Evolutionary conservation across 1,139 yeast species (phyloP).

Genomic region (Magnusiomyces tetraspermus): DNA sequence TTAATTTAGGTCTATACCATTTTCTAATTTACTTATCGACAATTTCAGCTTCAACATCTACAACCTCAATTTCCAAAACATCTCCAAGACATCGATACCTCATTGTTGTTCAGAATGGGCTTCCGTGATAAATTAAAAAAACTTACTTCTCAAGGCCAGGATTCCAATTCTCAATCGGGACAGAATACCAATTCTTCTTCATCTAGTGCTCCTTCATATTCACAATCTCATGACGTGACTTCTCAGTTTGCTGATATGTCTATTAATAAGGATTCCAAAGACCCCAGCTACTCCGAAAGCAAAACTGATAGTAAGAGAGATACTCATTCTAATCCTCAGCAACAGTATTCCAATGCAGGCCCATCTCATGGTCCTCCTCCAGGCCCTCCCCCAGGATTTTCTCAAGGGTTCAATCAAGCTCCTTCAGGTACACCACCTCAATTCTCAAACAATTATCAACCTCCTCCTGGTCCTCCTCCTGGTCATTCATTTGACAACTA

Average conservation of each 20-base stretch:
- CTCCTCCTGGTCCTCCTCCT: background rate
- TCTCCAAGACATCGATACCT: background rate
- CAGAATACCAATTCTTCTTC: background rate
- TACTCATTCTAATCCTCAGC: background rate
- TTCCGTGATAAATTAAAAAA: conserved; percentile 5
- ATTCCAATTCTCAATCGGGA: background rate
- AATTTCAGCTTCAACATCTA: too few relatives aligned
- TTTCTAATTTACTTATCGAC: too few relatives aligned
- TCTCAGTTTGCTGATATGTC: background rate
- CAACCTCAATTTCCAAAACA: background rate
- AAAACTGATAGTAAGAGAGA: background rate
- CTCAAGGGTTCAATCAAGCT: background rate
- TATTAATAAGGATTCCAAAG: background rate
- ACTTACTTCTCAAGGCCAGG: background rate
- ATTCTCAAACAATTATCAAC: background rate
- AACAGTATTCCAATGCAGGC: conserved; percentile 1
- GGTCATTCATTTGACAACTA: background rate
- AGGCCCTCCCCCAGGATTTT: conserved; percentile 10
- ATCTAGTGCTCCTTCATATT: background rate
- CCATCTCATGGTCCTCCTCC: conserved; percentile 13
- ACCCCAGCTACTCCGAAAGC: background rate
- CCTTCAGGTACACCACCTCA: background rate
- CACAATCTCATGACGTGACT: background rate
- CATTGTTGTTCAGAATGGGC: conserved; percentile 4
- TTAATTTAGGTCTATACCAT: too few relatives aligned